Evolutionary conservation across 805 yeast genomes (phyloP), one percentile per base, ranked within the genome.

Genomic region (Ogataea nitratoaversa): DNA sequence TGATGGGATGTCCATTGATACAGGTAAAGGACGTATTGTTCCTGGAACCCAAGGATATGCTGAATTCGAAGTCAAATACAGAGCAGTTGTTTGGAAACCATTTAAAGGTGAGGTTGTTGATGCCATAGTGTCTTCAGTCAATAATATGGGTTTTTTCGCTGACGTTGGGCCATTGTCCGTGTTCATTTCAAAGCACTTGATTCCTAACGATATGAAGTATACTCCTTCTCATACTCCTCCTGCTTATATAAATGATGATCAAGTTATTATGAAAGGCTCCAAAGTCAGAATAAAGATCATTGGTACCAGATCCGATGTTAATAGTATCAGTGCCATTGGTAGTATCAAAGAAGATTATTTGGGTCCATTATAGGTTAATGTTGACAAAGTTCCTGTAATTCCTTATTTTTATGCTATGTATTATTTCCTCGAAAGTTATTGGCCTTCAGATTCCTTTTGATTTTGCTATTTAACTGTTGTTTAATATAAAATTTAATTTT

Each of bases 101-200:
- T 93, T 93, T 68, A 93, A 93, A 66, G 99, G 98, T 27, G 99
- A 93, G 65, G 99, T 93, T 7, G 98, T 93, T 19, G 99, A 93
- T 63, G 99, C 95, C 5, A 81, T 91, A 19, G 98, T 93, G 13
- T 85, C 96, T 12, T 85, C 87, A 24, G 97, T 95, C 36, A 88
- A 84, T 63, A 88, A 79, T 57, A 84, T 91, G 82, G 99, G 99
- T 8, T 88, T 93, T 50, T 93, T 93, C 62, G 98, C 95, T 29
- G 97, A 93, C 63, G 99, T 93, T 22, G 99, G 99, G 0, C 99
- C 99, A 13, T 70, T 93, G 60, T 81, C 90, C 19, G 96, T 93
- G 30, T 93, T 93, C 63, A 95, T 93, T 18, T 85, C 96, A 19
- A 89, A 95, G 28, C 97, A 91, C 66, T 74, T 90, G 62, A 90